Evolutionary conservation across 768 basidiomycete genomes (phyloP), one percentile per base, ranked within the genome.

Genomic region (Serendipita vermifera): DNA sequence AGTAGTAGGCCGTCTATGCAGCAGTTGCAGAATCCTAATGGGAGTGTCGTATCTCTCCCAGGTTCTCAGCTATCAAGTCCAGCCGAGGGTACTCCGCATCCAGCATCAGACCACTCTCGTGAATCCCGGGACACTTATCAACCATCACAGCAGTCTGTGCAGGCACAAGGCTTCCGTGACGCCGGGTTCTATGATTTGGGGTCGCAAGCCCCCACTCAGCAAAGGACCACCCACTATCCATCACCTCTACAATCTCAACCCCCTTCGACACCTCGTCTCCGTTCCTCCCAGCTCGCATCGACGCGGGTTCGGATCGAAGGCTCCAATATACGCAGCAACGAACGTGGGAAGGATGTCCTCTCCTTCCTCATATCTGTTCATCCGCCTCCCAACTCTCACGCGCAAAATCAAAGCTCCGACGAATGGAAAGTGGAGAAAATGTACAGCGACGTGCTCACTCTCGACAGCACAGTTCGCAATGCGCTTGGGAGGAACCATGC

Each of bases 271-370:
- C 56, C 31, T 43, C 41, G 38, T 7, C 24, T 57, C 3, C 20
- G n/a, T 11, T 43, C 79, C 3, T 68, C 72, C 13, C 87, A 94
- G 64, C 81, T 98, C 13, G 80, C 81, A 33, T 76, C 75, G 48
- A 88, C 90, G 2, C 74, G 70, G 26, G 74, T 89, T 56, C 66
- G 69, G 5, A 90, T 97, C 27, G 81, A 81, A 2, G 82, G 83
- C 56, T 91, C 88, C 11, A 81, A 85, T 48, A 89, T 97, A 56
- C 79, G 82, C 15, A 81, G 89, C 3, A 97, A 94, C 64, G 87
- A 94, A 59, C 77, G 83, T 54, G 88, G 90, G 53, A 91, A 90
- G 67, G 94, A 98, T 63, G 87, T 93, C 2, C 71, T 97, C 38
- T 89, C 85, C 5, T 97, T 98, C 68, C 73, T 90, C 59, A 79